Conservation (phyloP, 2,329 filamentous ascomycete species). For the Talaromyces sp. region DNA sequence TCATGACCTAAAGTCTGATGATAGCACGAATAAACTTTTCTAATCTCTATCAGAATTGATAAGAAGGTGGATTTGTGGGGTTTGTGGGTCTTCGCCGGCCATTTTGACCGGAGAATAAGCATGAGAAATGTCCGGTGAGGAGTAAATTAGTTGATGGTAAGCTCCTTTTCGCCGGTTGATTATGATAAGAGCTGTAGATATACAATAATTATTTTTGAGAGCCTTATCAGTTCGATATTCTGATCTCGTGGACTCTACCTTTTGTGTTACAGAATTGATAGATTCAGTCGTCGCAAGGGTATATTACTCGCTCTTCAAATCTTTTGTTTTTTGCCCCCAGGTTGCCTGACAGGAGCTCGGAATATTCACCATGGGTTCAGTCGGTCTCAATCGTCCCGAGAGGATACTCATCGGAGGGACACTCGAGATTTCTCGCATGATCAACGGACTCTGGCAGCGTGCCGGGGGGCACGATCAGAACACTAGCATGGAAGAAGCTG, state of each 20-base stretch:
- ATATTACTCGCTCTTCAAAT: no score
- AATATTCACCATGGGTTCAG: background rate
- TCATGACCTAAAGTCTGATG: no score
- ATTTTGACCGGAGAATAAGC: background rate
- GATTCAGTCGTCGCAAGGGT: no score
- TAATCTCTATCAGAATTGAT: background rate
- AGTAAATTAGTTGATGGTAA: background rate
- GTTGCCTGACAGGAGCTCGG: no score
- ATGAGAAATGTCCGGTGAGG: background rate
- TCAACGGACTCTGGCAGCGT: conserved; percentile 5
- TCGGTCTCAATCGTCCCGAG: background rate
- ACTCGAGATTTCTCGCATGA: conserved; percentile 2
- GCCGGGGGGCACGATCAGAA: conserved; percentile 4
- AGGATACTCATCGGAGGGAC: background rate
- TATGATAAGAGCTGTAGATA: background rate
- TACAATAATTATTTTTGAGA: no score
- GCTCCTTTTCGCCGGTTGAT: background rate
- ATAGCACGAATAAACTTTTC: no score
- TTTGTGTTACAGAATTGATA: no score
- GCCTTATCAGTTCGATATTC: no score
- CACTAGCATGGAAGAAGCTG: background rate
- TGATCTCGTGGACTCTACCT: no score
- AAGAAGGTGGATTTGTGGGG: background rate
- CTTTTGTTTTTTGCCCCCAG: no score
- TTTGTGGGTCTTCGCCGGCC: background rate